Evolutionary conservation across 345 rosid species (phyloP), one percentile per base, ranked within the genome.

Genomic region (Noccaea caerulescens): DNA sequence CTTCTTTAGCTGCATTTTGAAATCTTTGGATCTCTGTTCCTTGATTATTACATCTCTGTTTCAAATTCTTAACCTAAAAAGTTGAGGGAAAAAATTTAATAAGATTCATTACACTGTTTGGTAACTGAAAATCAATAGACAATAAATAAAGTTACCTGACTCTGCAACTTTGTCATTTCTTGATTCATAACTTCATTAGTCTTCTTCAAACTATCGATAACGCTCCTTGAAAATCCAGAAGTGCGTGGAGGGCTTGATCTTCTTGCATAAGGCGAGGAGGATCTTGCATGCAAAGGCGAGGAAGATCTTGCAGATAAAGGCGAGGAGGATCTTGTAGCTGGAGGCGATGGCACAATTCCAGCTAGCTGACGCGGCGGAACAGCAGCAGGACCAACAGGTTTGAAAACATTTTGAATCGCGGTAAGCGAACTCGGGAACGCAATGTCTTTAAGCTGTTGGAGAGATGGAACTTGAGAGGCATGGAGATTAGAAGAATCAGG

Each of bases 131-230:
- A 49, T 1, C 1, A 30, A 11, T 4, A 12, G 53, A n/a, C 1
- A 52, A 43, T 7, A 27, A 44, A 46, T 4, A 43, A 12, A 43
- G 9, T 72, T 84, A 91, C 97, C 73, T 94, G 95, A 73, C 81
- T 85, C 71, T 87, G 91, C 62, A 89, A 10, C 77, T 87, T 94
- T 16, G 83, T 41, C 76, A 91, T 77, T 69, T 91, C 99, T 72
- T 86, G 94, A 77, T 87, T 91, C 85, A 91, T 72, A 63, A 76
- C 79, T 13, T 88, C 99, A 57, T 94, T 94, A 58, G 97, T 85
- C 77, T 88, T 94, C 77, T 81, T 91, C 12, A 94, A 87, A 81
- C 97, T 91, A 68, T 91, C 97, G 32, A 94, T 77, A 39, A 94
- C 81, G 18, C 84, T 79, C 67, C 90, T 89, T 5, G 97, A 87